Evolutionary conservation across 768 basidiomycete species (phyloP).

Genomic region (Russula dissimulans): DNA sequence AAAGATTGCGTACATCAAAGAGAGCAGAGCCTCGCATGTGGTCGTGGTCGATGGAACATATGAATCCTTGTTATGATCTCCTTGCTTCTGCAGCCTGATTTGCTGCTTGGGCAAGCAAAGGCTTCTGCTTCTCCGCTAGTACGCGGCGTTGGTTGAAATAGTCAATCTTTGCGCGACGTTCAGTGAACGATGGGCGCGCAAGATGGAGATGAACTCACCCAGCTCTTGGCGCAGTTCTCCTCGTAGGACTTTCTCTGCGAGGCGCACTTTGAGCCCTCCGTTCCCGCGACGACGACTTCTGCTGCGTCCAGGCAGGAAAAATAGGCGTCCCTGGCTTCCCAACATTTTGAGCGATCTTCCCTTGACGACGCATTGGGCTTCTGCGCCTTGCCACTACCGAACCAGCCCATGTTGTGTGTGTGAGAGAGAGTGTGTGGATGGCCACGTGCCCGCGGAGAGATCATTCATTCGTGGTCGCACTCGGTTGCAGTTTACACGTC

Average conservation of each 20-base stretch:
- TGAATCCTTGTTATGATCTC: constrained; percentile 4
- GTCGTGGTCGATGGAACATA: too few relatives aligned
- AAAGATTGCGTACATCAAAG: not conserved
- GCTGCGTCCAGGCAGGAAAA: constrained; percentile 72
- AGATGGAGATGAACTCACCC: constrained; percentile 45
- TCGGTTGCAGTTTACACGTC: not conserved
- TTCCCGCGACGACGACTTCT: constrained; percentile 65
- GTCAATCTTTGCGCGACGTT: constrained; percentile 51
- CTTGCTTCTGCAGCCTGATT: constrained; percentile 29
- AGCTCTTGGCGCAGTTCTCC: constrained; percentile 74
- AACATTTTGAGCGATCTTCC: constrained; percentile 71
- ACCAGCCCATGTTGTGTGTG: constrained; percentile 27
- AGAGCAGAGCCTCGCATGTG: not conserved
- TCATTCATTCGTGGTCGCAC: not conserved
- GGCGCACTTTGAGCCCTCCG: constrained; percentile 53
- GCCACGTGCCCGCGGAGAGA: not conserved
- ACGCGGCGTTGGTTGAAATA: constrained; percentile 91
- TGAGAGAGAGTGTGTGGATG: not conserved
- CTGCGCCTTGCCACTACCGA: constrained; percentile 31
- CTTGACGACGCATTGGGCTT: constrained; percentile 38
- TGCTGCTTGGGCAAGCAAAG: constrained; percentile 44
- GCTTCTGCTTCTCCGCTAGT: constrained; percentile 71
- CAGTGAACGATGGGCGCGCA: not conserved
- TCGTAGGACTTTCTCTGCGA: constrained; percentile 54
- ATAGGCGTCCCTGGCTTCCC: constrained; percentile 77